Evolutionary conservation across 352 stramenopile species (phyloP), one percentile per base, ranked within the genome.

Genomic region (Blastocystis sp.): DNA sequence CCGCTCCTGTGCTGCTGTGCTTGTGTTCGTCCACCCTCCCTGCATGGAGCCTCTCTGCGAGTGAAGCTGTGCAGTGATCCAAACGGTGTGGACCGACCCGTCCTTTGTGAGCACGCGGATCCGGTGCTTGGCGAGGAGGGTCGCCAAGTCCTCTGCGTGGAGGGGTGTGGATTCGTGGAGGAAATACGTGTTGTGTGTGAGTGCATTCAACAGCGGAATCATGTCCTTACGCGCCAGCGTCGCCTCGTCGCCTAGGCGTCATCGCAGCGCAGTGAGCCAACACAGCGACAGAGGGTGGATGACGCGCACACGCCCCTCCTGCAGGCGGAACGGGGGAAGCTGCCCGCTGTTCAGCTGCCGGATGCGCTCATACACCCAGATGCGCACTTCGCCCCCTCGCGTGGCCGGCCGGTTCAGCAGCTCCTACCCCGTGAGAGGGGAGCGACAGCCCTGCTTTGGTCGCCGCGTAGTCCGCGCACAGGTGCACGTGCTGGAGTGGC

Each of bases 1-100:
- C 28, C 28, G 28, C 28, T 34, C 28, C 28, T 34, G 28, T 0
- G 28, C 28, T 34, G 28, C 28, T 34, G 28, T 34, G 28, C 28
- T 34, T 34, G 28, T 34, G 28, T 34, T 34, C 28, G 28, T 34
- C 28, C 28, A 34, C 28, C 28, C 28, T 34, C 28, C 28, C 28
- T 34, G 28, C 28, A 34, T 34, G 28, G 28, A 34, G 28, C 28
- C 28, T 34, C 28, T 34, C 28, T 34, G 28, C 28, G 28, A 34
- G 28, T 34, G 28, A 34, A 34, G 28, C 28, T 34, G 28, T 34
- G 28, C 28, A 34, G 0, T 34, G 28, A 64, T 28, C 65, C 3
- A 40, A 7, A 79, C 69, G 34, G 69, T 64, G 24, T 79, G 69
- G 38, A 79, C 63, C 7, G 69, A 79, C 10, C 69, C 69, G 34